phyloP scores from a whole-genome alignment of 768 basidiomycete genomes.

The Leccinum variicolor region DNA sequence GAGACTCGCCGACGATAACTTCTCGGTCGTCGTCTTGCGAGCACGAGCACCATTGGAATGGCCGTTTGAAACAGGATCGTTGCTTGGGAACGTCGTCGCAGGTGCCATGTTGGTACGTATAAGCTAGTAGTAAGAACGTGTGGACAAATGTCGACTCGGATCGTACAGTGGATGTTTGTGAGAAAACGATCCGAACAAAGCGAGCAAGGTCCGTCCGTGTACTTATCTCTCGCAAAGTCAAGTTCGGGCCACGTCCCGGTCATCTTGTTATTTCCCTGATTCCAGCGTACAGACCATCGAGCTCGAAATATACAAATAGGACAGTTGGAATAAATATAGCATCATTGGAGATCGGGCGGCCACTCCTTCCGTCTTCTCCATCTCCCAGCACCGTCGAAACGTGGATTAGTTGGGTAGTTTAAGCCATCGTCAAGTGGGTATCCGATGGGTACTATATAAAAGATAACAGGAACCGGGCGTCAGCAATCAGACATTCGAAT shows the following conservation, averaged over 20 bases:
- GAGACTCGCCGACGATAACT: conserved; percentile 60
- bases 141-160: not conserved
- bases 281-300: not conserved
- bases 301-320: not conserved
- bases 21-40: conserved; percentile 18
- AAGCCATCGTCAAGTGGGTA: conserved; percentile 55
- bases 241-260: too few relatives aligned
- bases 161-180: not conserved
- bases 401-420: conserved; percentile 63
- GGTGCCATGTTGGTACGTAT: conserved; percentile 23
- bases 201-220: conserved; percentile 20
- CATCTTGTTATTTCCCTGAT: not conserved
- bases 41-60: conserved; percentile 6
- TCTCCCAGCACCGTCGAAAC: conserved; percentile 67
- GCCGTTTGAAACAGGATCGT: conserved; percentile 8
- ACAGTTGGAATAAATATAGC: conserved; percentile 1
- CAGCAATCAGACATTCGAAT: not conserved
- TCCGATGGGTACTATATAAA: conserved; percentile 48
- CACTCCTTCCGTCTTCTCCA: conserved; percentile 67
- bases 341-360: conserved; percentile 62
- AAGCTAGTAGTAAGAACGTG: not conserved
- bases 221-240: not conserved
- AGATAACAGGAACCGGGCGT: conserved; percentile 4
- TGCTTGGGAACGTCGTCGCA: conserved; percentile 11
- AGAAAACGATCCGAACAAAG: not conserved